Evolutionary conservation across 257 asterid species (phyloP).

Genomic region (Paulownia fortunei): DNA sequence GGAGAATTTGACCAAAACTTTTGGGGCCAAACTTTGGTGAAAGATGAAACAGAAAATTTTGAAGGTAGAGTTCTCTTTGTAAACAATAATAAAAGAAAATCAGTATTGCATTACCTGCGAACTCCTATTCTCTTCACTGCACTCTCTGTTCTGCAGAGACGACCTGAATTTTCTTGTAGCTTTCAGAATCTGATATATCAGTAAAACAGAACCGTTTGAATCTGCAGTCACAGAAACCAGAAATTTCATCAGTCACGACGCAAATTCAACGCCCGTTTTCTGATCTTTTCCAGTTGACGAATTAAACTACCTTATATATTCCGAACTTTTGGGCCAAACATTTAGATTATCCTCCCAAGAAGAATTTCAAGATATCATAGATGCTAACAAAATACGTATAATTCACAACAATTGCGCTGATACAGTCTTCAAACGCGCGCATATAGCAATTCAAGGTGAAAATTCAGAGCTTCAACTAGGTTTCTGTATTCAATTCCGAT

Average conservation of each 20-base stretch:
- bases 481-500: constrained; percentile 10
- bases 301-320: constrained; percentile 38
- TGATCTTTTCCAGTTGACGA: constrained; percentile 27
- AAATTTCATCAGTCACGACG: constrained; percentile 24
- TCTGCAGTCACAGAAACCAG: constrained; percentile 35
- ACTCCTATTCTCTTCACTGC: constrained; percentile 25
- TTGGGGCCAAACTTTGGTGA: constrained; percentile 15
- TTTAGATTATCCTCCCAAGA: constrained; percentile 21
- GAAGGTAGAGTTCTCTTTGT: background rate
- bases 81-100: background rate
- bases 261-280: constrained; percentile 29
- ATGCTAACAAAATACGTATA: background rate
- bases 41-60: constrained; percentile 27
- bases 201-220: constrained; percentile 28
- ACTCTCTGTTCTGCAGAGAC: constrained; percentile 16
- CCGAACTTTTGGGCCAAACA: constrained; percentile 10
- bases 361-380: background rate
- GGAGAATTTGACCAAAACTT: background rate
- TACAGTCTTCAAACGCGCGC: constrained; percentile 27
- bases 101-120: constrained; percentile 32
- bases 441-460: constrained; percentile 10
- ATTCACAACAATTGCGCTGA: constrained; percentile 29
- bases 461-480: constrained; percentile 22
- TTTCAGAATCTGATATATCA: constrained; percentile 30
- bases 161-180: constrained; percentile 7